phyloP scores from a whole-genome alignment of 1,284 basidiomycete species.

The Irpex sp. region DNA sequence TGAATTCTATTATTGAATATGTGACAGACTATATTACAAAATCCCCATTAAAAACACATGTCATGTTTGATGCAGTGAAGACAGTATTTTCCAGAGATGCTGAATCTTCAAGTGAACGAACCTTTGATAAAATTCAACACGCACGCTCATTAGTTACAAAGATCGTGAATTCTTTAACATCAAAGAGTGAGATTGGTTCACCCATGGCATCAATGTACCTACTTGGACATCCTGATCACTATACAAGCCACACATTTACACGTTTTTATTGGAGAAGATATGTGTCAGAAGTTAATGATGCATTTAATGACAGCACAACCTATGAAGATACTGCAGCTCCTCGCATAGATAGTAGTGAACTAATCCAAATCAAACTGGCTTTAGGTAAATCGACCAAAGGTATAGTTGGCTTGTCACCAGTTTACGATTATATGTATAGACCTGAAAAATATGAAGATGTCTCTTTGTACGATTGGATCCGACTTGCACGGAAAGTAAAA shows the following conservation, averaged over 20 bases:
- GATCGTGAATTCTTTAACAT: conserved; percentile 20
- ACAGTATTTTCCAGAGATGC: conserved; percentile 31
- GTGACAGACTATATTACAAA: conserved; percentile 51
- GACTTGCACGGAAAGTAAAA: conserved; percentile 1
- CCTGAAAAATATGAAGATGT: conserved; percentile 6
- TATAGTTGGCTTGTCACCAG: conserved; percentile 1
- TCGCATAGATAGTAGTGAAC: neutral
- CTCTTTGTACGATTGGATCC: conserved; percentile 6
- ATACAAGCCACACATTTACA: conserved; percentile 16
- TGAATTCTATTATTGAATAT: conserved; percentile 45
- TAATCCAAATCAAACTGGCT: neutral
- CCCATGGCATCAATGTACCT: conserved; percentile 18
- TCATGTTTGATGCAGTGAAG: conserved; percentile 40
- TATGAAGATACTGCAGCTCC: neutral
- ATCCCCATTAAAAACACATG: conserved; percentile 38
- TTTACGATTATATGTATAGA: conserved; percentile 1
- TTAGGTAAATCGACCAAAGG: neutral
- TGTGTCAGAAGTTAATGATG: neutral
- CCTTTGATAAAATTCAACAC: conserved; percentile 6
- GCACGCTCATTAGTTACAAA: conserved; percentile 4
- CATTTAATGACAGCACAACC: neutral
- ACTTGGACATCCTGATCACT: conserved; percentile 22
- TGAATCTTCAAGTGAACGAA: conserved; percentile 15
- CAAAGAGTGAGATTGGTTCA: conserved; percentile 14
- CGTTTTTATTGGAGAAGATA: conserved; percentile 16